A percentile compares a stretch with the other conserved stretches of the same genome.
phyloP scores from a whole-genome alignment of 2,329 filamentous ascomycete genomes.

The Grosmannia penicillata region DNA sequence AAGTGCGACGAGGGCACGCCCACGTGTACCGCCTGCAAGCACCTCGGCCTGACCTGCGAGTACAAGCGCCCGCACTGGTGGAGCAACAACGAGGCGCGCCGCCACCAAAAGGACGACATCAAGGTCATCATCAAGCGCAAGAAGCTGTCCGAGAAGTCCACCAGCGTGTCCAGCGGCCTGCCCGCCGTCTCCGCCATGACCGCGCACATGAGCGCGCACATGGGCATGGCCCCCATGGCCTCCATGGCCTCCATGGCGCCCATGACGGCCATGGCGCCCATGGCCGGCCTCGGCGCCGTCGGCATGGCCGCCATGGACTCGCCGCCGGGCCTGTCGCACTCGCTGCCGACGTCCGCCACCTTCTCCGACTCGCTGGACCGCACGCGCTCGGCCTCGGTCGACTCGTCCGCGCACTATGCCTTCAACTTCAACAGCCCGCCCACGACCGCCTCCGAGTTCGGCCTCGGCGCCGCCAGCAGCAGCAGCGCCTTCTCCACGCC shows the following conservation, averaged over 20 bases:
- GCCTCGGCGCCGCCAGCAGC: conserved; percentile 6
- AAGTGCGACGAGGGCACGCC: conserved; percentile 54
- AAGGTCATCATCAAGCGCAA: conserved; percentile 97
- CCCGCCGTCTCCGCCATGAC: conserved; percentile 14
- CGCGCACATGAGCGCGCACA: not conserved
- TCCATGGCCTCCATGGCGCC: no score
- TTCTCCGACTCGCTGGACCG: conserved; percentile 61
- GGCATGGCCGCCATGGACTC: no score
- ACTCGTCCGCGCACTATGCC: conserved; percentile 66
- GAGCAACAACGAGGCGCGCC: conserved; percentile 79
- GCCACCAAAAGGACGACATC: conserved; percentile 83
- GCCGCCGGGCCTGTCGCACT: conserved; percentile 67
- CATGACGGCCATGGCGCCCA: no score
- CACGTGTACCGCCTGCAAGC: conserved; percentile 50
- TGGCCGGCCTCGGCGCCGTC: no score
- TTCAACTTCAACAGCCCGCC: conserved; percentile 60
- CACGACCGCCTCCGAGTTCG: conserved; percentile 30
- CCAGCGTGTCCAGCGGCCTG: conserved; percentile 12
- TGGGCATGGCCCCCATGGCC: conserved; percentile 1
- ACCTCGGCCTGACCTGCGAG: conserved; percentile 76
- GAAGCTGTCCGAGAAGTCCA: conserved; percentile 79
- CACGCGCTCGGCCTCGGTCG: conserved; percentile 62
- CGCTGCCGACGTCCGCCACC: conserved; percentile 64
- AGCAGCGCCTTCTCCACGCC: conserved; percentile 38
- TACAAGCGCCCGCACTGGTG: conserved; percentile 97